Evolutionary conservation across 257 asterid genomes (phyloP), one percentile per base, ranked within the genome.

Genomic region (Nicotiana tabacum): DNA sequence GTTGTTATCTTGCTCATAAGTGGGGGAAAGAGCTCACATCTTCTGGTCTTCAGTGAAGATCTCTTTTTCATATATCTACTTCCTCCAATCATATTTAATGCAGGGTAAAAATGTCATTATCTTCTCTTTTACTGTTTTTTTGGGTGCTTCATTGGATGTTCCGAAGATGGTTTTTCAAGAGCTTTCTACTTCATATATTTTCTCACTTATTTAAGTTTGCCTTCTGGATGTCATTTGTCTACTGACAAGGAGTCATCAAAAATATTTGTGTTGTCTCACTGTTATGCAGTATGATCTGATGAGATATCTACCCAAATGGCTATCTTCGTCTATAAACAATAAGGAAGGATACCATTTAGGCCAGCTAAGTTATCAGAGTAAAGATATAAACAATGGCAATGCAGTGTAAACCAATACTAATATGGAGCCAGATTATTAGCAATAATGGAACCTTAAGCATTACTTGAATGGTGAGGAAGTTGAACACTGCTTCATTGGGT

Each of bases 51-150:
- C 70, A 86, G 89, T 66, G 91, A 88, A 76, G 89, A 88, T 84
- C 85, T 88, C 80, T 88, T 88, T 85, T 88, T 88, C 78, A 88
- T 88, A 55, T 88, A 88, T 86, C 85, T 88, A 53, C 91, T 88
- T 53, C 89, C 91, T 18, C 91, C 91, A 17, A 88, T 88, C 48
- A 88, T 88, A 64, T 88, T 88, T 46, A 88, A 88, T 77, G 91
- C 91, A 3, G 91, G 91, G 91, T 88, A 88, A 68, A 83, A 56
- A 6, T 58, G 2, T 57, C 55, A 21, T 5, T 62, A 33, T 66
- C 55, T 43, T 70, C 27, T 56, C 6, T 82, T 46, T 62, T 64
- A 15, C 64, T 43, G 6, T 58, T 61, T 30, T 27, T 58, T 80
- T 10, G 69, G 51, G 12, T 5, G 27, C 32, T 33, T 16, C 39